phyloP scores from a whole-genome alignment of 768 basidiomycete species.

The Boletus eberwhitei region DNA sequence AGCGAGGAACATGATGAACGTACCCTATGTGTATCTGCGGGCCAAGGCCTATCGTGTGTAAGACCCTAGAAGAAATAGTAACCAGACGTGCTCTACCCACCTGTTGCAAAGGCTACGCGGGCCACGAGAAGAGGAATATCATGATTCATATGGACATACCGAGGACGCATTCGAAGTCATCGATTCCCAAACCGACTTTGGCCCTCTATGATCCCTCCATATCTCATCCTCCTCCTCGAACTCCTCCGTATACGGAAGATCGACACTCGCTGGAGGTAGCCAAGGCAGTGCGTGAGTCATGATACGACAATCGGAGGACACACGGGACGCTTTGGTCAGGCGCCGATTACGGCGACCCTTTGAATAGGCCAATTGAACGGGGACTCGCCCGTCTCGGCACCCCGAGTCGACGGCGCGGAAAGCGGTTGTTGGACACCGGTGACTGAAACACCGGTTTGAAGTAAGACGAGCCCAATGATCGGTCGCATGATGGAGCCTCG shows the following conservation, averaged over 20 bases:
- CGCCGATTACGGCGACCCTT: constrained; percentile 2
- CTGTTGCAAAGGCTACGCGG: not conserved
- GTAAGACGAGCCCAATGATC: not conserved
- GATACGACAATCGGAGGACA: not conserved
- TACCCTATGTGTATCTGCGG: constrained; percentile 12
- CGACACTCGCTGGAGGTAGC: not conserved
- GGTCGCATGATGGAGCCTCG: not conserved
- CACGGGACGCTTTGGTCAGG: not conserved
- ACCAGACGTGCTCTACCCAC: not conserved
- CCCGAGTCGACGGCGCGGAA: not conserved
- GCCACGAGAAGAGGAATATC: not conserved
- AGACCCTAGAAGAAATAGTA: no score
- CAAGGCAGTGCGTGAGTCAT: not conserved
- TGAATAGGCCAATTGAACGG: constrained; percentile 1
- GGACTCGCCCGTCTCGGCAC: not conserved
- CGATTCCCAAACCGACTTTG: constrained; percentile 4
- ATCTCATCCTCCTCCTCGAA: not conserved
- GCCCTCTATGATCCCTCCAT: not conserved
- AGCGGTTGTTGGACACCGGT: not conserved
- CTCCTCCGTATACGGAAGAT: not conserved
- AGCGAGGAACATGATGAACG: not conserved
- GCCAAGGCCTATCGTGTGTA: constrained; percentile 4
- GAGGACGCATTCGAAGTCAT: constrained; percentile 1
- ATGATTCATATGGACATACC: not conserved
- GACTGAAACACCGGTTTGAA: not conserved